Conservation (phyloP, 208 protist genomes). For the Trypanosoma theileri region DNA sequence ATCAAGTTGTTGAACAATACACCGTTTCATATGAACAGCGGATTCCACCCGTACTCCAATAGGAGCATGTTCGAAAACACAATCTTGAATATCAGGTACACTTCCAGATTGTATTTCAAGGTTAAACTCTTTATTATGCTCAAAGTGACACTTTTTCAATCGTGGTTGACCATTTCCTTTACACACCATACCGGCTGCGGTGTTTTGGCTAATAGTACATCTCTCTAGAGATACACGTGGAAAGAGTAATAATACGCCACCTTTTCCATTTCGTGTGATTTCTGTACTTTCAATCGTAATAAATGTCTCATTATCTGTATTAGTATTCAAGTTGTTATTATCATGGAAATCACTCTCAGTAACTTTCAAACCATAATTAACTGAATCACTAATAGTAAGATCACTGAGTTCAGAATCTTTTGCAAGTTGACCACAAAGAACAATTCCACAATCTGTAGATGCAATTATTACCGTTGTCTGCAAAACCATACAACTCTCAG, state of each 20-base stretch:
- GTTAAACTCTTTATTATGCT: constrained; percentile 15
- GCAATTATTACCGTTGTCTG: constrained; percentile 5
- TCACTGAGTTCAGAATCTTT: constrained; percentile 8
- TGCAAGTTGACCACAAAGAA: constrained; percentile 11
- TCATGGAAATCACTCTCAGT: not conserved
- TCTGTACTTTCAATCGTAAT: constrained; percentile 19
- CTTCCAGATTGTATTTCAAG: not conserved
- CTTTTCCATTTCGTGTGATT: constrained; percentile 19
- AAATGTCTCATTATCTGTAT: not conserved
- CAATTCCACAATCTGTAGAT: constrained; percentile 7
- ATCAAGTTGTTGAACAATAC: constrained; percentile 12
- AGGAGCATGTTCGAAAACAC: constrained; percentile 20
- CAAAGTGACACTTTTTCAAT: constrained; percentile 16
- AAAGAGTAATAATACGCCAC: constrained; percentile 15
- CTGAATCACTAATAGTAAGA: constrained; percentile 22
- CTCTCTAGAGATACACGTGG: constrained; percentile 9
- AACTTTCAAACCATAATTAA: constrained; percentile 19
- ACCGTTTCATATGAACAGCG: constrained; percentile 14
- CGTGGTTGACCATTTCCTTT: not conserved
- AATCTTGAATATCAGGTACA: constrained; percentile 19
- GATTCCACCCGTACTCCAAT: constrained; percentile 20
- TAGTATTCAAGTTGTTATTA: not conserved
- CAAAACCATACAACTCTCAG: constrained; percentile 9
- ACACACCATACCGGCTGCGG: constrained; percentile 11
- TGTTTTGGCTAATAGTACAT: constrained; percentile 24